Conservation (phyloP, 225 moss, liverwort and hornwort genomes). For the Polytrichum commune region DNA sequence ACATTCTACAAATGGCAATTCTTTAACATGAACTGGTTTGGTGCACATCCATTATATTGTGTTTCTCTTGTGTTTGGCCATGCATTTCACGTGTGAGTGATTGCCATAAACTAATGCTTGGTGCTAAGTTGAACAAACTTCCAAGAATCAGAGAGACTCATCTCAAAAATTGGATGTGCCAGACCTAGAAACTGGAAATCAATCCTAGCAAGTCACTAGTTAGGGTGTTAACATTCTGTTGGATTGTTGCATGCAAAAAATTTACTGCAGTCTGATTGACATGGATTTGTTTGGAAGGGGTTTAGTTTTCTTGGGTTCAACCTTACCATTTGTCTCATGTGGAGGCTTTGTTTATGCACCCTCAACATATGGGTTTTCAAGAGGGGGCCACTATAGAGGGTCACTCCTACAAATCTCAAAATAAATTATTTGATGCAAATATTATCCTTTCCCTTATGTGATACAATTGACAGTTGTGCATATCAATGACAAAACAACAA, state of each 20-base stretch:
- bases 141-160: constrained; percentile 20
- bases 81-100: no score
- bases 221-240: constrained; percentile 84
- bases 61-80: no score
- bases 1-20: no score
- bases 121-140: not conserved
- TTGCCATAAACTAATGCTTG: not conserved
- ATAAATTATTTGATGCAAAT: no score
- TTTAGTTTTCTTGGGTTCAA: constrained; percentile 73
- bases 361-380: constrained; percentile 80
- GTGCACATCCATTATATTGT: no score
- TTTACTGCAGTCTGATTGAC: constrained; percentile 83
- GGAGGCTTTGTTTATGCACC: constrained; percentile 85
- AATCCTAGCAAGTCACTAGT: constrained; percentile 70
- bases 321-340: constrained; percentile 64
- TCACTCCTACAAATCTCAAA: no score
- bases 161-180: not conserved
- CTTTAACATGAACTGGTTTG: no score
- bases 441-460: no score
- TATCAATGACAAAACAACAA: no score
- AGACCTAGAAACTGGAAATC: constrained; percentile 23
- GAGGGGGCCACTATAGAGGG: constrained; percentile 64
- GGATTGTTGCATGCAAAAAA: constrained; percentile 62
- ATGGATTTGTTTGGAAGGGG: constrained; percentile 87
- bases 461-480: no score